Evolutionary conservation across 768 basidiomycete species (phyloP).

Genomic region (Suillus sp.): DNA sequence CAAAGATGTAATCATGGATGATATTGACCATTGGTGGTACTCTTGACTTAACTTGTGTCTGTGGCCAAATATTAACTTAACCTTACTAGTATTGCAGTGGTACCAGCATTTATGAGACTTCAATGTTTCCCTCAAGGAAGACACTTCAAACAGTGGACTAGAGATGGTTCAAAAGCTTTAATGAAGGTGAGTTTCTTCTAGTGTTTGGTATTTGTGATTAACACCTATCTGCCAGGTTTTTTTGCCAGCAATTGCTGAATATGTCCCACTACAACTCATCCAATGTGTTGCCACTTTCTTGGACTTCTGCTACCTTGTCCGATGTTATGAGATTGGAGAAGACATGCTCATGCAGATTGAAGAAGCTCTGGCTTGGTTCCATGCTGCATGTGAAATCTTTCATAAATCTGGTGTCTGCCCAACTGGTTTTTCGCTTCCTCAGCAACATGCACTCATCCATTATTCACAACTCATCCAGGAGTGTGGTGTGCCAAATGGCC

Average conservation of each 20-base stretch:
- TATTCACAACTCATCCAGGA: constrained; percentile 17
- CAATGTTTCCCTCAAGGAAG: constrained; percentile 33
- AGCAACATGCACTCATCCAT: constrained; percentile 25
- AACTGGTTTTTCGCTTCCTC: constrained; percentile 20
- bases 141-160: constrained; percentile 38
- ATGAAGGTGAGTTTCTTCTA: constrained; percentile 16
- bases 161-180: constrained; percentile 39
- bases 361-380: constrained; percentile 15
- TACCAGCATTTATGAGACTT: constrained; percentile 31
- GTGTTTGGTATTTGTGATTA: not conserved
- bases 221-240: constrained; percentile 26
- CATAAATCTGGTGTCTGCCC: constrained; percentile 14
- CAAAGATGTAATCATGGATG: constrained; percentile 22
- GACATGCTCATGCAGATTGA: constrained; percentile 7
- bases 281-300: constrained; percentile 26
- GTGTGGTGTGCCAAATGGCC: constrained; percentile 24
- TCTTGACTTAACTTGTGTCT: not conserved
- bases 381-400: constrained; percentile 19
- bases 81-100: constrained; percentile 29
- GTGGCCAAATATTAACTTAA: not conserved
- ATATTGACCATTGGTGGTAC: constrained; percentile 19
- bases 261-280: constrained; percentile 34
- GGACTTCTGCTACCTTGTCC: constrained; percentile 33
- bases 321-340: constrained; percentile 11
- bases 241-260: constrained; percentile 32